A percentile compares a stretch with the other conserved stretches of the same genome.
Evolutionary conservation across 2,329 filamentous ascomycete species (phyloP).

Genomic region (Plenodomus tracheiphilus): DNA sequence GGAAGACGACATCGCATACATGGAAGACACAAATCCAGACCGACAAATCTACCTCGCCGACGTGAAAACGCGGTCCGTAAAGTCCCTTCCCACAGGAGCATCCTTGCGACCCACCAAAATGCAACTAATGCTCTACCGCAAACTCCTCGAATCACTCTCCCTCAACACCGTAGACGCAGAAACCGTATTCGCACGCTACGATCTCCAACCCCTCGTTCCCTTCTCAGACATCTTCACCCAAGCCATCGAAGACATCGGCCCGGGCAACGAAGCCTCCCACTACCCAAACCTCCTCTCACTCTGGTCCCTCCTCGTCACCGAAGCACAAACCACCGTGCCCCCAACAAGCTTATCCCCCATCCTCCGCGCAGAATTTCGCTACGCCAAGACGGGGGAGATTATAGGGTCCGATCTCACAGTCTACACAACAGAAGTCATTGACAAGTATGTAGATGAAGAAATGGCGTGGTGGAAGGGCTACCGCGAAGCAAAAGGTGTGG

Average conservation of each 20-base stretch:
- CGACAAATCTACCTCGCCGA: conserved; percentile 75
- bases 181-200: conserved; percentile 71
- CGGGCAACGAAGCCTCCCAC: conserved; percentile 52
- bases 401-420: conserved; percentile 65
- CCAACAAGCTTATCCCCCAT: conserved; percentile 55
- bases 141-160: conserved; percentile 77
- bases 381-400: conserved; percentile 51
- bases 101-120: conserved; percentile 76
- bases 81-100: conserved; percentile 65
- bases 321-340: conserved; percentile 57
- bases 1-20: conserved; percentile 5
- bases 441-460: conserved; percentile 67
- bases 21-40: conserved; percentile 12
- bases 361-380: conserved; percentile 61
- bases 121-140: conserved; percentile 88
- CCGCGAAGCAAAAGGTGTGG: conserved; percentile 72
- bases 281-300: conserved; percentile 64
- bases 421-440: conserved; percentile 66
- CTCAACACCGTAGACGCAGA: conserved; percentile 70
- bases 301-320: conserved; percentile 66
- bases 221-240: conserved; percentile 83
- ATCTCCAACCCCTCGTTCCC: conserved; percentile 62
- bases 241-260: conserved; percentile 67
- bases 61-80: conserved; percentile 77
- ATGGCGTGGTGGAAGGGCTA: conserved; percentile 89